These are phyloP conservation scores for Aspergillus sp. DNA, from an alignment of 2,329 filamentous ascomycete species.

Conservation along the genomic window DNA sequence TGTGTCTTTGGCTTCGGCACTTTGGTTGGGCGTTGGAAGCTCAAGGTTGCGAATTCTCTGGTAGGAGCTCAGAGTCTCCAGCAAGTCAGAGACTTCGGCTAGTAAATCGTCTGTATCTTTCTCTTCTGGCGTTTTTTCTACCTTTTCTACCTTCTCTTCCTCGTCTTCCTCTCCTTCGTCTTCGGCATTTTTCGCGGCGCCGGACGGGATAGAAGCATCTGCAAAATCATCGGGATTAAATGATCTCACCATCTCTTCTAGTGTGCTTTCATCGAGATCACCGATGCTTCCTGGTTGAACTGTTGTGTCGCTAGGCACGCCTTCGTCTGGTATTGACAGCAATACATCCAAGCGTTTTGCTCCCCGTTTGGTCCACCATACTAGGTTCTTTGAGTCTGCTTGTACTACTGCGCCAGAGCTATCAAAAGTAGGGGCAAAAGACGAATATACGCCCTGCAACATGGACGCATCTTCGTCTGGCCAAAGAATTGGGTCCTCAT, in stretches of 20 bases:
- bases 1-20: constrained; percentile 32
- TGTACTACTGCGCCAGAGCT: constrained; percentile 46
- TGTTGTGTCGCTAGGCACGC: constrained; percentile 20
- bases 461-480: constrained; percentile 35
- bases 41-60: constrained; percentile 59
- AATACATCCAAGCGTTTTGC: constrained; percentile 38
- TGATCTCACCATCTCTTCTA: constrained; percentile 44
- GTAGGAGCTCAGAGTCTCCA: constrained; percentile 63
- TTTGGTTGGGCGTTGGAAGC: constrained; percentile 24
- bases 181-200: constrained; percentile 15
- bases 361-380: constrained; percentile 49
- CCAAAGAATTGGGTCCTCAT: constrained; percentile 30
- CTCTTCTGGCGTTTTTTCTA: constrained; percentile 43
- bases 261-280: constrained; percentile 39
- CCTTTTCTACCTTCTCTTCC: constrained; percentile 23
- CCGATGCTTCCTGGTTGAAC: constrained; percentile 31
- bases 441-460: constrained; percentile 48
- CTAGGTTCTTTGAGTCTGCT: constrained; percentile 40
- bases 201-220: constrained; percentile 22
- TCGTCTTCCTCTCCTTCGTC: neutral
- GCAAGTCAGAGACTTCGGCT: constrained; percentile 57
- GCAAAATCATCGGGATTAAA: constrained; percentile 39
- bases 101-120: constrained; percentile 54
- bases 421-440: constrained; percentile 50
- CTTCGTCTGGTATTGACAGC: constrained; percentile 28